Evolutionary conservation across 805 yeast genomes (phyloP).

Genomic region (Priceomyces medius): DNA sequence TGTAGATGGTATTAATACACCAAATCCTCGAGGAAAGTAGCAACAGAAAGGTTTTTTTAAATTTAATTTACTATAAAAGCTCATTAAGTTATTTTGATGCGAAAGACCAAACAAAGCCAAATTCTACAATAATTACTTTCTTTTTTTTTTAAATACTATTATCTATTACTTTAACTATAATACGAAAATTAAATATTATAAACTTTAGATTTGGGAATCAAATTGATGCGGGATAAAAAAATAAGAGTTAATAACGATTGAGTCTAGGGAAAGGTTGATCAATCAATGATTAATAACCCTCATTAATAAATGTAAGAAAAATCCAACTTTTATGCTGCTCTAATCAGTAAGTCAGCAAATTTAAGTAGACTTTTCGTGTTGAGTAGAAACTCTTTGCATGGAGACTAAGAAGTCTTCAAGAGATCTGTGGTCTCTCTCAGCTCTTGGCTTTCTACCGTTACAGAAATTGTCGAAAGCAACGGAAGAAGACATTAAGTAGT

Average conservation of each 20-base stretch:
- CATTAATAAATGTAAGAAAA: background rate
- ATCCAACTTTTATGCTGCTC: background rate
- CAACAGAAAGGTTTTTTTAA: too few relatives aligned
- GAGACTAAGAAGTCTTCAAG: constrained; percentile 82
- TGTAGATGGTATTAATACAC: too few relatives aligned
- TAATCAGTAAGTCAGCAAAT: constrained; percentile 5
- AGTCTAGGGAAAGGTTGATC: too few relatives aligned
- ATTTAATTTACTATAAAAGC: too few relatives aligned
- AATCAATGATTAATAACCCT: background rate
- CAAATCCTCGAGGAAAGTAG: too few relatives aligned
- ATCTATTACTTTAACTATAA: constrained; percentile 27
- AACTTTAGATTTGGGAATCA: constrained; percentile 20
- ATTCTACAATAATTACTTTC: too few relatives aligned
- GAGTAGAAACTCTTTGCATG: constrained; percentile 87
- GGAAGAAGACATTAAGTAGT: constrained; percentile 87
- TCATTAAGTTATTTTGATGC: too few relatives aligned
- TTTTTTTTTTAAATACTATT: constrained; percentile 21
- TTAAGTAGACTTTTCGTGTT: constrained; percentile 78
- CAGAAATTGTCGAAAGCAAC: constrained; percentile 77
- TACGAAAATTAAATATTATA: constrained; percentile 28
- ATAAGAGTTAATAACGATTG: constrained; percentile 6
- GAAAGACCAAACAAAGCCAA: too few relatives aligned
- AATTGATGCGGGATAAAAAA: constrained; percentile 14
- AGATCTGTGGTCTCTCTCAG: constrained; percentile 59
- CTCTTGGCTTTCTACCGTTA: constrained; percentile 73